These are phyloP conservation scores for Paratinospora sagittata DNA, from an alignment of 164 flowering plant species.

Conservation along the genomic window DNA sequence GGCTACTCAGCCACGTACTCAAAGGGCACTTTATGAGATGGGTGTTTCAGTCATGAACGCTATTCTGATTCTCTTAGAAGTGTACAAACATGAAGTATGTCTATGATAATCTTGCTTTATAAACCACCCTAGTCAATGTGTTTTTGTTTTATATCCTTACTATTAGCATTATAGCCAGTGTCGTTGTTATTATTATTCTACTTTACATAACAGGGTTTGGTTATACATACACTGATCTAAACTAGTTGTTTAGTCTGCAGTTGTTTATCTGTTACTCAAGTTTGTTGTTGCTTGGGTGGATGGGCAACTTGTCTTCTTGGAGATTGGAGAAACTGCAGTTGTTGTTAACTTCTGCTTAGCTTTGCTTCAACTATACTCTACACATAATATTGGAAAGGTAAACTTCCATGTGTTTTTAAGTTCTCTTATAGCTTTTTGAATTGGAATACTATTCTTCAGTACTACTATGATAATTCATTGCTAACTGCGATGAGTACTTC, in stretches of 20 bases:
- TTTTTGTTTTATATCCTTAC: background rate
- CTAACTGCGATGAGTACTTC: too few relatives aligned
- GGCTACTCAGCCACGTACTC: constrained; percentile 81
- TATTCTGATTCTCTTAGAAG: constrained; percentile 57
- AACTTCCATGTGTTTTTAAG: background rate
- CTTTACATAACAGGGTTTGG: background rate
- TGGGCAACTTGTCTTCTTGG: constrained; percentile 81
- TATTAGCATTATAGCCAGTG: background rate
- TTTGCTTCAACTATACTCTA: constrained; percentile 82
- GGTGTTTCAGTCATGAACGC: constrained; percentile 68
- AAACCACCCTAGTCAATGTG: background rate
- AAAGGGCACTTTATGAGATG: constrained; percentile 77
- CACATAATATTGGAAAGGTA: constrained; percentile 97
- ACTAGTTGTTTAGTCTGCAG: constrained; percentile 65
- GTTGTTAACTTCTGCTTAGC: constrained; percentile 79
- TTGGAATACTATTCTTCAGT: background rate
- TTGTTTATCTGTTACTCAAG: constrained; percentile 74
- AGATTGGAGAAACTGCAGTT: constrained; percentile 64
- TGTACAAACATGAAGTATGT: constrained; percentile 84
- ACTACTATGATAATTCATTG: too few relatives aligned
- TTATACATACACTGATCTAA: constrained; percentile 19
- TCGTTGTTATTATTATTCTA: background rate
- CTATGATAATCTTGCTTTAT: background rate
- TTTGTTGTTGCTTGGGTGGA: constrained; percentile 94
- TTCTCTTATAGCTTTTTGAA: background rate